Evolutionary conservation across 176 grass and related monocot species (phyloP), one percentile per base, ranked within the genome.

Genomic region (Musa beccarii): DNA sequence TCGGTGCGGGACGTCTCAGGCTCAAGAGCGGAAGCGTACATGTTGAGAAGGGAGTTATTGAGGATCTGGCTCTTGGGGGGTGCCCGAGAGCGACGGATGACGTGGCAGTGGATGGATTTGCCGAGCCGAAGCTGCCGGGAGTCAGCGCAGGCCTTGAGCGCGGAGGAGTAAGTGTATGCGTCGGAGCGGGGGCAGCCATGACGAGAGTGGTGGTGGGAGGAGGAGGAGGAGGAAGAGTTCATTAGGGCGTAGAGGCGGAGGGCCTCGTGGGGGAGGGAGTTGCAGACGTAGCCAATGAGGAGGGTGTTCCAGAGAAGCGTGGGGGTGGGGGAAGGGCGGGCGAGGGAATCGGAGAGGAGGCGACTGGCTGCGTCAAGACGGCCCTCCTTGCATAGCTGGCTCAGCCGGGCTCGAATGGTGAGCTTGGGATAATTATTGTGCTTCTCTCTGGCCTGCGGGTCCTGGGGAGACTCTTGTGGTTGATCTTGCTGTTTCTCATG

Each of bases 151-250:
- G 94, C 90, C 51, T 92, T 98, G 78, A 98, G 86, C 57, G 80
- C 90, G 66, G 86, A 91, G 17, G 94, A 98, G 81, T 93, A 93
- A 69, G 93, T 96, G 85, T 96, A 96, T 59, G 86, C 85, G 81
- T 96, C 89, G 65, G 89, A 83, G 86, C 69, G 79, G 2, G 75
- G 57, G 63, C 82, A 11, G 14, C 66, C 66, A 69, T 68, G 24
- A 43, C 34, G 34, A 43, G 75, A 66, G 19, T 80, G 50, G 64
- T 43, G 62, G 52, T 82, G 69, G 16, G 34, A 13, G 49, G n/a
- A 1, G 8, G 68, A 13, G 49, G n/a, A 1, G 15, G 68, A n/a
- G 61, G 59, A 66, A 8, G 75, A 77, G 83, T 90, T 87, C 85
- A 98, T 87, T 78, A 93, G 84, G 68, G 94, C 79, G 88, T 91